These are phyloP conservation scores for Gossypium turneri DNA, from an alignment of 345 rosid species.

Conservation along the genomic window DNA sequence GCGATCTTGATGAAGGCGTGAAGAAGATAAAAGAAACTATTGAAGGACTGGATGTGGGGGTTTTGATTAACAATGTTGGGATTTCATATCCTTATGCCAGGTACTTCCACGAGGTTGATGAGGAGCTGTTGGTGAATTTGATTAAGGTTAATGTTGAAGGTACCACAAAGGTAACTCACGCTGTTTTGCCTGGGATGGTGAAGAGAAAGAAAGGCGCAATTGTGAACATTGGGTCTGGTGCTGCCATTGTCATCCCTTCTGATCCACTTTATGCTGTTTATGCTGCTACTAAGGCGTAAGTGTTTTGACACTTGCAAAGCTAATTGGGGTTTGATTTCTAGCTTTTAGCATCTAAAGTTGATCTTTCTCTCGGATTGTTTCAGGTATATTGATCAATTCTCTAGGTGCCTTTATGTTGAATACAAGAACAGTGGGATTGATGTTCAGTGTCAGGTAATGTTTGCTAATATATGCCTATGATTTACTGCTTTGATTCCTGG, in stretches of 20 bases:
- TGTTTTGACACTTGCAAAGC: not conserved
- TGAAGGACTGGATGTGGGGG: constrained; percentile 1
- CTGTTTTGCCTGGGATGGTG: not conserved
- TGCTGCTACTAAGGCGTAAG: constrained; percentile 91
- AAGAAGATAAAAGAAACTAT: not conserved
- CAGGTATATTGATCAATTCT: constrained; percentile 91
- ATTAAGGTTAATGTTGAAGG: constrained; percentile 5
- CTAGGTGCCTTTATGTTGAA: constrained; percentile 87
- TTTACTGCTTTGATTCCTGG: not conserved
- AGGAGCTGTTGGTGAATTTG: not conserved
- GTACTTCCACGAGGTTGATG: constrained; percentile 7
- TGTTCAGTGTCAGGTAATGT: not conserved
- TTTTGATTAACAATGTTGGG: not conserved
- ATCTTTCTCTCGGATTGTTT: constrained; percentile 4
- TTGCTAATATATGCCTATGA: not conserved
- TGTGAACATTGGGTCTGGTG: constrained; percentile 75
- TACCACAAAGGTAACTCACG: not conserved
- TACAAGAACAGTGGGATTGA: constrained; percentile 15
- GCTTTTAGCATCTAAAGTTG: not conserved
- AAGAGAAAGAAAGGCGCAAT: constrained; percentile 2
- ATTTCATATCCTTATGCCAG: not conserved
- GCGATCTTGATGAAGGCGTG: not conserved
- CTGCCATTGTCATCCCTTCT: constrained; percentile 80
- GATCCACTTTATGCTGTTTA: constrained; percentile 94
- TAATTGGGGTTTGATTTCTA: not conserved